These are phyloP conservation scores for Teratosphaeria nubilosa DNA, from an alignment of 2,329 filamentous ascomycete genomes.

Conservation along the genomic window DNA sequence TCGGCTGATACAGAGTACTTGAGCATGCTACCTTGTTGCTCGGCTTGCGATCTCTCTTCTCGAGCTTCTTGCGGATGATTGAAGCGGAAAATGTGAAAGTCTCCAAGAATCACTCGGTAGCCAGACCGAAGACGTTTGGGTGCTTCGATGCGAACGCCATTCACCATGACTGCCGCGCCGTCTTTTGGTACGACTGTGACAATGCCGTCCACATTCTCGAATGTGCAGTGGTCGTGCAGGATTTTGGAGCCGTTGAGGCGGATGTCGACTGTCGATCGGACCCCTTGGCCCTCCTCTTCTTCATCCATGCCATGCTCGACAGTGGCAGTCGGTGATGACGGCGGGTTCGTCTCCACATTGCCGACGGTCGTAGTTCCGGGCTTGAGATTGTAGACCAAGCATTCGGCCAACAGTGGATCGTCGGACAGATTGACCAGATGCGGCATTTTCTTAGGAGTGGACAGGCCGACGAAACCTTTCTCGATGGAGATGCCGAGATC, in stretches of 20 bases:
- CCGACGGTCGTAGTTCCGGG: slow-evolving; percentile 89
- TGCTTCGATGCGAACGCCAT: slow-evolving; percentile 80
- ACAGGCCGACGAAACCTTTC: slow-evolving; percentile 90
- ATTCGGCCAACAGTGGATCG: slow-evolving; percentile 79
- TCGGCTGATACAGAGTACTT: slow-evolving; percentile 66
- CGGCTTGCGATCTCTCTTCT: slow-evolving; percentile 56
- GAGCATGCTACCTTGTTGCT: slow-evolving; percentile 64
- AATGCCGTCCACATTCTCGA: slow-evolving; percentile 84
- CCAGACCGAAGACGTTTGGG: slow-evolving; percentile 80
- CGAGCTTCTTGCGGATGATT: slow-evolving; percentile 95
- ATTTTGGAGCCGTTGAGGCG: slow-evolving; percentile 90
- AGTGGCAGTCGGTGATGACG: slow-evolving; percentile 1
- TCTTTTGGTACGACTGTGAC: slow-evolving; percentile 86
- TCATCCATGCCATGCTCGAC: not conserved
- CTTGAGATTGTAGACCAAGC: slow-evolving; percentile 95
- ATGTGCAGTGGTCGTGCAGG: slow-evolving; percentile 80
- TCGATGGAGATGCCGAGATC: slow-evolving; percentile 98
- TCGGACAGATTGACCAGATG: slow-evolving; percentile 91
- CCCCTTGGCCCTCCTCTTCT: not conserved
- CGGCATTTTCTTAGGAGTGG: slow-evolving; percentile 97
- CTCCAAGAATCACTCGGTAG: slow-evolving; percentile 87
- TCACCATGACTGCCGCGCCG: slow-evolving; percentile 96
- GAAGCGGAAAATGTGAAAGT: slow-evolving; percentile 98
- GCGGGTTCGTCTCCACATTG: slow-evolving; percentile 73
- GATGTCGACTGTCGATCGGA: slow-evolving; percentile 58